These are phyloP conservation scores for Sporisorium reilianum DNA, from an alignment of 1,284 basidiomycete species.

Conservation along the genomic window DNA sequence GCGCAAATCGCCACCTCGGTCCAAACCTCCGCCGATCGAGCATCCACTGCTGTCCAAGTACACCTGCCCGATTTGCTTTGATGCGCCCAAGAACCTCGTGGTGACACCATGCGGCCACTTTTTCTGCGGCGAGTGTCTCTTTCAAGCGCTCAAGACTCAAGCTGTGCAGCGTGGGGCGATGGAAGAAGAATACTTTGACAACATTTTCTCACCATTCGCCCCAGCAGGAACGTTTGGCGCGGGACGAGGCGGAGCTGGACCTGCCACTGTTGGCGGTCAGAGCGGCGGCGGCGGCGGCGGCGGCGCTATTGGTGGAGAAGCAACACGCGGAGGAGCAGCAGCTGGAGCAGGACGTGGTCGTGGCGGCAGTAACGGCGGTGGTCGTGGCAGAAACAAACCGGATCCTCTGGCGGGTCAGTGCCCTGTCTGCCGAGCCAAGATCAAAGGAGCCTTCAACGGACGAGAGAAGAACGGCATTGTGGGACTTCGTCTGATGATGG, in stretches of 20 bases:
- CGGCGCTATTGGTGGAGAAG: too few relatives aligned
- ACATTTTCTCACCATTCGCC: constrained; percentile 44
- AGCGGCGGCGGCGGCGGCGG: constrained; percentile 7
- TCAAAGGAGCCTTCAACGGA: constrained; percentile 59
- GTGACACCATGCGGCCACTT: constrained; percentile 64
- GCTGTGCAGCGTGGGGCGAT: constrained; percentile 41
- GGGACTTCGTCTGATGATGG: constrained; percentile 55
- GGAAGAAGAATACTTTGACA: constrained; percentile 38
- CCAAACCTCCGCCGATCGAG: constrained; percentile 49
- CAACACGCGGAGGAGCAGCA: constrained; percentile 16
- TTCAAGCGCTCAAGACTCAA: constrained; percentile 56
- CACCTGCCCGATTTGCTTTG: constrained; percentile 64
- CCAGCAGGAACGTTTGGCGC: constrained; percentile 15
- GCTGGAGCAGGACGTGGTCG: constrained; percentile 18
- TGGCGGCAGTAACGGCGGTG: constrained; percentile 5
- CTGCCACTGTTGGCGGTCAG: neutral
- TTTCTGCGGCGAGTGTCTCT: constrained; percentile 64
- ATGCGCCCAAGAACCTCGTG: constrained; percentile 47
- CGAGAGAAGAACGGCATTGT: constrained; percentile 40
- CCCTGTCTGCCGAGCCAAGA: constrained; percentile 59
- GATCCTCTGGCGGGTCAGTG: constrained; percentile 59
- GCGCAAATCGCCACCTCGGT: constrained; percentile 37
- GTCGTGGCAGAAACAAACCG: constrained; percentile 17
- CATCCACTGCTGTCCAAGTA: constrained; percentile 56
- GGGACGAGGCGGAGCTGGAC: constrained; percentile 4